Evolutionary conservation across 139 green algal species (phyloP), one percentile per base, ranked within the genome.

Genomic region (Eudorina sp.): DNA sequence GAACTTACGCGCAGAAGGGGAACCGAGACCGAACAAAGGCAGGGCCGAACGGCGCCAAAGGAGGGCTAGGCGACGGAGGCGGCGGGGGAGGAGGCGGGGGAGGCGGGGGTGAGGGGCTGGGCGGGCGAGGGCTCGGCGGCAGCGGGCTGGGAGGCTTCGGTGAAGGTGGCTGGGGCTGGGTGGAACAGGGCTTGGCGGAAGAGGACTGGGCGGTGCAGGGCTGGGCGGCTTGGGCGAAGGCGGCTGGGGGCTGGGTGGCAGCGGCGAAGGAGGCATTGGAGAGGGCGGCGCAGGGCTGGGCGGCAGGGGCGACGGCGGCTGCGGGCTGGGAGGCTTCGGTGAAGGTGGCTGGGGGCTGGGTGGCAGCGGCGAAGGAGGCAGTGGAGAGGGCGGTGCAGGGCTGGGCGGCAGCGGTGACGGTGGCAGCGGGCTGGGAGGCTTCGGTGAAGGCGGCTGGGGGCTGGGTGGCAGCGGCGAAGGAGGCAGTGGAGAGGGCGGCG

Each of bases 1-100:
- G 31, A 34, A 81, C 73, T 81, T 81, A 81, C 78, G 55, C 43
- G 80, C 80, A 86, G 14, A 86, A 86, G 0, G 80, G 80, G 43
- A 86, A 86, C 41, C 60, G 60, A 41, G 73, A 55, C 16, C 40
- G 23, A 34, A 29, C 14, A 25, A 81, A 45, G 1, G 27, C 45
- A 6, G 73, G 73, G 8, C 25, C 45, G 29, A 64, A 62, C 2
- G 73, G 29, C 7, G 23, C 5, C 5, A 29, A 6, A 4, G 73
- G 73, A 8, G 45, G 27, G 5, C 8, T 31, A n/a, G 73, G 73
- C 41, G 46, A 48, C 13, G 73, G 73, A 38, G 73, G 73, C 16
- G 73, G 25, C 9, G 73, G 73, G 4, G 73, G 21, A 27, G 72
- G 73, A 9, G 73, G 68, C 34, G 68, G 68, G 11, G 72, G 72